A percentile compares a stretch with the other conserved stretches of the same genome.
These are phyloP conservation scores for Eutypa lata DNA, from an alignment of 2,329 filamentous ascomycete genomes.

Conservation along the genomic window DNA sequence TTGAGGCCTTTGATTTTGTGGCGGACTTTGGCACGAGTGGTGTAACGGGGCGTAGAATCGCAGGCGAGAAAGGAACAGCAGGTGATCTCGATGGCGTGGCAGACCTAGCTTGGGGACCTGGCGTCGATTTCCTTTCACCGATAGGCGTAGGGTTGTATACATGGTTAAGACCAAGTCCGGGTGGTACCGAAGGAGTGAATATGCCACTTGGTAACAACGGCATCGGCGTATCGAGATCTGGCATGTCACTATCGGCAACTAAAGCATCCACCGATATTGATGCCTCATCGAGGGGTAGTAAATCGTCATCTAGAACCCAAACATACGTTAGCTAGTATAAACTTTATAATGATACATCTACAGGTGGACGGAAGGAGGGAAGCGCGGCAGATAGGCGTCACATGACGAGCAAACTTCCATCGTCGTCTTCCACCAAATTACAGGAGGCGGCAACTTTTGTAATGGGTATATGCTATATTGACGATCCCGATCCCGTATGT, in stretches of 20 bases:
- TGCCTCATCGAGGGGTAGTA: conserved; percentile 59
- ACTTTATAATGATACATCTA: conserved; percentile 20
- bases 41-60: conserved; percentile 29
- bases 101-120: conserved; percentile 14
- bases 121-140: conserved; percentile 16
- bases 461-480: conserved; percentile 48
- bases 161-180: conserved; percentile 41
- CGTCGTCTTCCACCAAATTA: conserved; percentile 58
- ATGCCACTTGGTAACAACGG: conserved; percentile 16
- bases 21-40: conserved; percentile 22
- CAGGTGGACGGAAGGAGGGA: conserved; percentile 23
- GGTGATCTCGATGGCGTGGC: conserved; percentile 18
- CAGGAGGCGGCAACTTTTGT: conserved; percentile 34
- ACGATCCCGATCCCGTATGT: conserved; percentile 41
- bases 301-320: conserved; percentile 56
- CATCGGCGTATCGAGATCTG: conserved; percentile 10
- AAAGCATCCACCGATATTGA: conserved; percentile 64
- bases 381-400: conserved; percentile 35
- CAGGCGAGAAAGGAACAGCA: conserved; percentile 10
- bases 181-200: conserved; percentile 40
- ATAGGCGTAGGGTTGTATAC: conserved; percentile 30
- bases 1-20: conserved; percentile 24
- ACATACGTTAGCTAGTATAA: conserved; percentile 39
- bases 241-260: conserved; percentile 51
- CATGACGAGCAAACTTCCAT: conserved; percentile 50